Conservation (phyloP, 2,329 filamentous ascomycete species). For the Fusarium lyarnte region DNA sequence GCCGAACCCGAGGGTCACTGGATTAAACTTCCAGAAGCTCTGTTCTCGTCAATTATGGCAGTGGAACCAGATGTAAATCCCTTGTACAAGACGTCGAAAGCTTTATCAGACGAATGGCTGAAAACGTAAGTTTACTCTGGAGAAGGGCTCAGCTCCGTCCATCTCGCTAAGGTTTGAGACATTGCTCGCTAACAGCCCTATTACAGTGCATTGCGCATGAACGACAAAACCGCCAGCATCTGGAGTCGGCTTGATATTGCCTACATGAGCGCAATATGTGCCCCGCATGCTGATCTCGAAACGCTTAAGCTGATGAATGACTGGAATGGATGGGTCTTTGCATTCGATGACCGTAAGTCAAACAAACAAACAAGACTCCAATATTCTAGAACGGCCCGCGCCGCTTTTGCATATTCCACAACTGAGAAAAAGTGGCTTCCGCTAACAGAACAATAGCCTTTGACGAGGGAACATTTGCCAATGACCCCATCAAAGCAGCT, state of each 20-base stretch:
- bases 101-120: constrained; percentile 15
- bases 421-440: constrained; percentile 5
- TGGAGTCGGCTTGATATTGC: constrained; percentile 18
- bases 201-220: constrained; percentile 13
- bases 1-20: constrained; percentile 5
- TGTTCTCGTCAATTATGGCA: constrained; percentile 24
- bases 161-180: neutral
- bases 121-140: constrained; percentile 5
- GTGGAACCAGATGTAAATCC: constrained; percentile 20
- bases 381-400: constrained; percentile 5
- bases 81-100: constrained; percentile 19
- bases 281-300: constrained; percentile 19
- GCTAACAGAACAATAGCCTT: constrained; percentile 9
- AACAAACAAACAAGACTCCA: neutral
- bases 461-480: constrained; percentile 19
- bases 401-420: neutral
- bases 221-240: constrained; percentile 16
- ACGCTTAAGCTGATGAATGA: constrained; percentile 26
- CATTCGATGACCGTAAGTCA: constrained; percentile 22
- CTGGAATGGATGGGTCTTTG: constrained; percentile 27
- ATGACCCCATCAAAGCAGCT: constrained; percentile 23
- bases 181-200: constrained; percentile 1
- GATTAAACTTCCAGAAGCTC: constrained; percentile 16
- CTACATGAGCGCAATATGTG: constrained; percentile 26
- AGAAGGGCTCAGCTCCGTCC: neutral